Percentiles rank a stretch among this genome's conserved stretches.
Evolutionary conservation across 208 protist genomes (phyloP).

Genomic region (Phytomonas sp.): DNA sequence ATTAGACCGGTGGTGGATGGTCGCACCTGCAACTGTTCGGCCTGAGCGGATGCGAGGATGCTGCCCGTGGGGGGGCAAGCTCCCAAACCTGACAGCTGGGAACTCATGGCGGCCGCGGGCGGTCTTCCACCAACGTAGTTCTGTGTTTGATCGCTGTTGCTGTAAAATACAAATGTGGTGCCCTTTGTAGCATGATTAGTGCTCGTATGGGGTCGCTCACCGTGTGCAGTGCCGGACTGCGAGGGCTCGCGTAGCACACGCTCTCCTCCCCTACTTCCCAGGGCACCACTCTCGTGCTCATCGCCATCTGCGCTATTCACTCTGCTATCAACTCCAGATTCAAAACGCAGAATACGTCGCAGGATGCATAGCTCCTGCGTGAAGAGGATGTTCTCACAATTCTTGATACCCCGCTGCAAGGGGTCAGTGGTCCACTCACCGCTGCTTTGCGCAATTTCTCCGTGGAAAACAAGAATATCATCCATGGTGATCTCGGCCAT

Average conservation of each 20-base stretch:
- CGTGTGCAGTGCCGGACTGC: background rate
- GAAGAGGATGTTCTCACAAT: constrained; percentile 77
- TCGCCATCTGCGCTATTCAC: background rate
- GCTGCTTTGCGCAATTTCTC: constrained; percentile 54
- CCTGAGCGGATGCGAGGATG: background rate
- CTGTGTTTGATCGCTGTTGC: background rate
- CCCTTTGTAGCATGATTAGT: background rate
- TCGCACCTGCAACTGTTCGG: background rate
- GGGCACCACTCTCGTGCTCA: background rate
- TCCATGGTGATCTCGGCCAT: constrained; percentile 79
- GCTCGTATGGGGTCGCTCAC: background rate
- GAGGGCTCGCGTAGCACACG: background rate
- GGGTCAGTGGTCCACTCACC: constrained; percentile 18
- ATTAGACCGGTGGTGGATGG: background rate
- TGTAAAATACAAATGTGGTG: background rate
- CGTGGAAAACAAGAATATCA: constrained; percentile 36
- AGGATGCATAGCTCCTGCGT: constrained; percentile 34
- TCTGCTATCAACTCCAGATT: background rate
- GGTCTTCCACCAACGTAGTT: background rate
- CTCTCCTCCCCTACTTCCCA: background rate
- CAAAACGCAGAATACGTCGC: constrained; percentile 19
- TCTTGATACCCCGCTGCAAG: constrained; percentile 19
- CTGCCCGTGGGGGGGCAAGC: background rate
- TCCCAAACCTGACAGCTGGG: background rate
- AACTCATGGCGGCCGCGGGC: background rate